These are phyloP conservation scores for Domatiomyces catenatus DNA, from an alignment of 2,329 filamentous ascomycete genomes.

Conservation along the genomic window DNA sequence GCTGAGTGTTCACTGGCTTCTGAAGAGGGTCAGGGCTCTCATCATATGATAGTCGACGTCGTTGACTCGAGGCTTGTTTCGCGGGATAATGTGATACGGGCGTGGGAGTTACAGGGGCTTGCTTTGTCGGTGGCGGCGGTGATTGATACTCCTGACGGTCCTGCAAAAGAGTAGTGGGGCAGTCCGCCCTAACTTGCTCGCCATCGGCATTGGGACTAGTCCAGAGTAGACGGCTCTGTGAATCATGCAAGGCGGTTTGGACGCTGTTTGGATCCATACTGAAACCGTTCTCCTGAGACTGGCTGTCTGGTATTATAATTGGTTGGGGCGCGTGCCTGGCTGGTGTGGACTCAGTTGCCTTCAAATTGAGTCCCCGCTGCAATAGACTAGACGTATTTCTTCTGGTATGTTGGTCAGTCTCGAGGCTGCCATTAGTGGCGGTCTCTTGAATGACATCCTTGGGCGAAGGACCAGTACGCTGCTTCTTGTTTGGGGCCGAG, in stretches of 20 bases:
- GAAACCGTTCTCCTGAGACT: neutral
- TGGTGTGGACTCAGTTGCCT: neutral
- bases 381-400: neutral
- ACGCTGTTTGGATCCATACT: neutral
- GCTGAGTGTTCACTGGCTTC: neutral
- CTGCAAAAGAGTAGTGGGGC: no score
- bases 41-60: neutral
- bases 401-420: neutral
- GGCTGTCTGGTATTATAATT: neutral
- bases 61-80: neutral
- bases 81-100: neutral
- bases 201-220: neutral
- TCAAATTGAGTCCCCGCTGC: neutral
- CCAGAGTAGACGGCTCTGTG: neutral
- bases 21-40: neutral
- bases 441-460: neutral
- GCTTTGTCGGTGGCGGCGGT: neutral
- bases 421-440: neutral
- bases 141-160: neutral
- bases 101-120: neutral
- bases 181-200: neutral
- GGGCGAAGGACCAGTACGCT: slow-evolving; percentile 2
- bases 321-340: neutral
- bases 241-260: neutral
- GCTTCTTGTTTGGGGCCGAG: slow-evolving; percentile 7